Percentiles rank a stretch among this genome's conserved stretches.
These are phyloP conservation scores for Mortierella sp. DNA, from an alignment of 371 early-diverging fungal genomes.

Conservation along the genomic window DNA sequence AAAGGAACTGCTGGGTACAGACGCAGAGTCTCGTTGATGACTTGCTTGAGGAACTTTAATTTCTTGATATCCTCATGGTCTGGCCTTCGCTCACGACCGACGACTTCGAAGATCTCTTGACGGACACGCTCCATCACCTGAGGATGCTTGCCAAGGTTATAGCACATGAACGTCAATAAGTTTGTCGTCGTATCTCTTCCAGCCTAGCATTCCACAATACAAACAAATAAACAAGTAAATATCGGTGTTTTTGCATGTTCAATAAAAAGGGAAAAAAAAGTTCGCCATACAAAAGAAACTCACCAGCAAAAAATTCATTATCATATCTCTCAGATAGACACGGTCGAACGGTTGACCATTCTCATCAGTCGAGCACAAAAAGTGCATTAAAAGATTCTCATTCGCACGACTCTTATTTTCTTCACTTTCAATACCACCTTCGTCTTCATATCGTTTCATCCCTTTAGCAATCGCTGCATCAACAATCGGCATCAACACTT, in stretches of 20 bases:
- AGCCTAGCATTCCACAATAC: slow-evolving; percentile 33
- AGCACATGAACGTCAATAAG: slow-evolving; percentile 60
- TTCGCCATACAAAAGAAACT: background rate
- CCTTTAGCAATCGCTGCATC: slow-evolving; percentile 46
- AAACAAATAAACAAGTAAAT: background rate
- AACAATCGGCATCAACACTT: slow-evolving; percentile 45
- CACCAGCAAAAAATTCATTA: slow-evolving; percentile 58
- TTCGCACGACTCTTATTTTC: slow-evolving; percentile 35
- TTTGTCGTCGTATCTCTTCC: slow-evolving; percentile 70
- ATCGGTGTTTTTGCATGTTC: background rate
- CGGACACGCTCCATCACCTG: slow-evolving; percentile 58
- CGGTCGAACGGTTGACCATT: slow-evolving; percentile 55
- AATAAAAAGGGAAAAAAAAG: background rate
- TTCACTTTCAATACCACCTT: slow-evolving; percentile 8
- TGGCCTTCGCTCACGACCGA: slow-evolving; percentile 50
- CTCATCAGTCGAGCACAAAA: slow-evolving; percentile 55
- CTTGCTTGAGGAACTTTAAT: slow-evolving; percentile 60
- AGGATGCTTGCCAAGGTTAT: slow-evolving; percentile 61
- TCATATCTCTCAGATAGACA: slow-evolving; percentile 53
- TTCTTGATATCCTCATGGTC: slow-evolving; percentile 54
- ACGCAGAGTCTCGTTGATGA: slow-evolving; percentile 62
- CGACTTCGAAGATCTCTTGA: slow-evolving; percentile 62
- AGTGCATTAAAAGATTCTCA: slow-evolving; percentile 45
- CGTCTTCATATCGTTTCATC: slow-evolving; percentile 23
- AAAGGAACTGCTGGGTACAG: slow-evolving; percentile 58